Percentiles rank a stretch among this genome's conserved stretches.
These are phyloP conservation scores for Macrolepiota fuliginosa DNA, from an alignment of 768 basidiomycete genomes.

Conservation along the genomic window DNA sequence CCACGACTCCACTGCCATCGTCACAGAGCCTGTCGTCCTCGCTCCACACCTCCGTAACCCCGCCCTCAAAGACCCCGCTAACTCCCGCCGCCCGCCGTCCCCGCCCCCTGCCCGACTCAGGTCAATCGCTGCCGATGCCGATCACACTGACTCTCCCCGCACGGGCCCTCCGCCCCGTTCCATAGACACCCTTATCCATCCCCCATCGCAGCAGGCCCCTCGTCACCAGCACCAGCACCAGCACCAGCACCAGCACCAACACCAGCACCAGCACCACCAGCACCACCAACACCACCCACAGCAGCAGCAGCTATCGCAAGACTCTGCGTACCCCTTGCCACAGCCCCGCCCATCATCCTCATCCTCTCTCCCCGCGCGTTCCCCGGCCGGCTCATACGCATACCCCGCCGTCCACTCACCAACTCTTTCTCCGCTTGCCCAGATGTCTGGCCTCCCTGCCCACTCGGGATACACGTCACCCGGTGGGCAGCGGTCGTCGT, in stretches of 20 bases:
- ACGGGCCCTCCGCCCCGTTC: conserved; percentile 11
- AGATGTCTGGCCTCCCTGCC: background rate
- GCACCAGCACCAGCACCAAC: conserved; percentile 9
- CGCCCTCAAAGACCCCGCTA: background rate
- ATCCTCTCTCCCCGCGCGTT: conserved; percentile 10
- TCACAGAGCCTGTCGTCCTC: conserved; percentile 17
- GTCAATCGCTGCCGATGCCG: background rate
- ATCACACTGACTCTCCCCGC: conserved; percentile 13
- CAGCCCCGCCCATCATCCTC: conserved; percentile 15
- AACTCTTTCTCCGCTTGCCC: conserved; percentile 10
- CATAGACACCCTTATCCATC: conserved; percentile 15
- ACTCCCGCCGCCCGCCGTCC: conserved; percentile 1
- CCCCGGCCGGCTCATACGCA: conserved; percentile 8
- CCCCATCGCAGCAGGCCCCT: conserved; percentile 9
- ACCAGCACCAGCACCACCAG: conserved; percentile 3
- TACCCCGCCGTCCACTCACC: conserved; percentile 6
- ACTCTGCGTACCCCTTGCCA: background rate
- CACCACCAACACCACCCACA: background rate
- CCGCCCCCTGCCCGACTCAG: background rate
- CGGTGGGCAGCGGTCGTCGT: conserved; percentile 13
- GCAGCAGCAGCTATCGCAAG: no score
- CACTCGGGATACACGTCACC: conserved; percentile 2
- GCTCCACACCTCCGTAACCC: conserved; percentile 23
- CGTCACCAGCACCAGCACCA: no score
- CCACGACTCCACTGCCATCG: background rate